phyloP scores from a whole-genome alignment of 75 land plant species.

The Chamaecyparis obtusa region DNA sequence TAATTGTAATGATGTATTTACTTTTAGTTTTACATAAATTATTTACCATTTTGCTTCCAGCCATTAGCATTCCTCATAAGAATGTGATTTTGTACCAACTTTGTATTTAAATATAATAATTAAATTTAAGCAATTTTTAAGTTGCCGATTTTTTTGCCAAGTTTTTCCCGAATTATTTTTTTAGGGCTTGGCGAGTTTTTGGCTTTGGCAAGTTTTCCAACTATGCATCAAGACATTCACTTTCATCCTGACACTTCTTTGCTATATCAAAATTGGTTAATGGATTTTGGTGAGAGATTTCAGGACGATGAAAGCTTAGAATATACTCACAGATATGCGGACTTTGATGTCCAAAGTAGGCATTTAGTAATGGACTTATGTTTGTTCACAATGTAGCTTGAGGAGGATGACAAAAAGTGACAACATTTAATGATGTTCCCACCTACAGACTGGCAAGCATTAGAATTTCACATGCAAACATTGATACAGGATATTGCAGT shows the following conservation, averaged over 20 bases:
- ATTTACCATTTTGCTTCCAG: too few relatives aligned
- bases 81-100: too few relatives aligned
- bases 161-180: too few relatives aligned
- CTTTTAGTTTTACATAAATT: too few relatives aligned
- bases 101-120: too few relatives aligned
- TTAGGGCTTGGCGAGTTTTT: too few relatives aligned
- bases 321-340: background rate
- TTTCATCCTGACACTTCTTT: background rate
- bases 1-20: too few relatives aligned
- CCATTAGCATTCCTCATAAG: too few relatives aligned
- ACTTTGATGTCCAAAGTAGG: background rate
- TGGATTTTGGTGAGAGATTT: background rate
- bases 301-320: background rate
- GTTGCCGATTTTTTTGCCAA: too few relatives aligned
- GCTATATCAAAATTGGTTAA: background rate
- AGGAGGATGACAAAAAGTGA: constrained; percentile 58
- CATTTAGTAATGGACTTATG: background rate
- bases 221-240: too few relatives aligned
- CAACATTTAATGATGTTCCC: constrained; percentile 70
- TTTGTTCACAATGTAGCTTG: constrained; percentile 41
- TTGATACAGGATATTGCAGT: constrained; percentile 97
- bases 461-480: constrained; percentile 84
- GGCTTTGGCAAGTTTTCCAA: too few relatives aligned
- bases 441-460: constrained; percentile 65
- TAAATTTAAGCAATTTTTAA: too few relatives aligned